Conservation (phyloP, 1,284 basidiomycete genomes). For the Ustilago trichophora region DNA sequence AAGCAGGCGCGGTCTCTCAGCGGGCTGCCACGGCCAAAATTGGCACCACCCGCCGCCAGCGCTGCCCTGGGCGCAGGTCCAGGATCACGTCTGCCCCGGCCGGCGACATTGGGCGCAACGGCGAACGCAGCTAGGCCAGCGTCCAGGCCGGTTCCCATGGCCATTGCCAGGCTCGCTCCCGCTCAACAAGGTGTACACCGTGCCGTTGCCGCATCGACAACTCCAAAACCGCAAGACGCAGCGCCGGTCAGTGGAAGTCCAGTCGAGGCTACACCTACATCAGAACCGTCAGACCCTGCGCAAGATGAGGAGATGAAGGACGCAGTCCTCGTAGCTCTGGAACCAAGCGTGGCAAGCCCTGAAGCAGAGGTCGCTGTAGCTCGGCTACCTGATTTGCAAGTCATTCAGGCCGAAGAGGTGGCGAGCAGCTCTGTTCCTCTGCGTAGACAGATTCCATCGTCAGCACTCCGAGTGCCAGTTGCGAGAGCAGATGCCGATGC, state of each 20-base stretch:
- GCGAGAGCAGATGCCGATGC: not conserved
- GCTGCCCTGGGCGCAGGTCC: slow-evolving; percentile 8
- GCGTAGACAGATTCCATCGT: slow-evolving; percentile 3
- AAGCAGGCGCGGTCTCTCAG: slow-evolving; percentile 26
- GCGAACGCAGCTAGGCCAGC: not conserved
- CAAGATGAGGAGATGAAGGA: not conserved
- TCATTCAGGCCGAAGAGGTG: not conserved
- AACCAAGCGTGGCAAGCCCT: too few species aligned
- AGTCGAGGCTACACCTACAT: not conserved
- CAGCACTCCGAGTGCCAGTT: not conserved
- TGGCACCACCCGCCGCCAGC: not conserved
- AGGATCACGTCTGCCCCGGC: slow-evolving; percentile 32
- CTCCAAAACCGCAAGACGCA: not conserved
- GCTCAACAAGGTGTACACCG: slow-evolving; percentile 9
- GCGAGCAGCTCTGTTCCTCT: not conserved
- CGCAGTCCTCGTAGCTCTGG: too few species aligned
- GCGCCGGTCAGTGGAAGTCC: not conserved
- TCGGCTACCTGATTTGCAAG: not conserved
- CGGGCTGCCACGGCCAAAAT: slow-evolving; percentile 30
- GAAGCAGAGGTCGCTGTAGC: not conserved
- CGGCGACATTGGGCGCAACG: slow-evolving; percentile 11
- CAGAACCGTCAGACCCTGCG: not conserved
- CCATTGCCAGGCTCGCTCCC: slow-evolving; percentile 30
- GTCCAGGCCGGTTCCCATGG: slow-evolving; percentile 34
- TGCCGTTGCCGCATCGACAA: not conserved